Evolutionary conservation across 2,329 filamentous ascomycete species (phyloP).

Genomic region (Fusarium sp.): DNA sequence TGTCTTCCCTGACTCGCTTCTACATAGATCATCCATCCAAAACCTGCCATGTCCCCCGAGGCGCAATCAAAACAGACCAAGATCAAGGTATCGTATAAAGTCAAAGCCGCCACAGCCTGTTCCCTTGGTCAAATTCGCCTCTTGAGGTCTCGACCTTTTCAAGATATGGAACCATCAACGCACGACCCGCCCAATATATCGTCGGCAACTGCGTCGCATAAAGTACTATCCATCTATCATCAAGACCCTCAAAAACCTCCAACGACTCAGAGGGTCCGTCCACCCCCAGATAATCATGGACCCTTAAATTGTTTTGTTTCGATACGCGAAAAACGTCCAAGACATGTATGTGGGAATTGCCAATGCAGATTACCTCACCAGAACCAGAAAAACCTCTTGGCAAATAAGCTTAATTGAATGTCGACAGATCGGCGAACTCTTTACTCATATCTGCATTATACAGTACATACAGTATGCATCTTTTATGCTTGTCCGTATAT

Average conservation of each 20-base stretch:
- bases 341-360: not conserved
- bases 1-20: not conserved
- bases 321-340: not conserved
- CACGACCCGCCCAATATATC: not conserved
- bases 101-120: not conserved
- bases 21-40: not conserved
- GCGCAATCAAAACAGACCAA: not conserved
- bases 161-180: not conserved
- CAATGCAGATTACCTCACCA: not conserved
- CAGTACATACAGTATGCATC: too few relatives aligned
- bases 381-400: not conserved
- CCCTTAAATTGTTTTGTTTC: not conserved
- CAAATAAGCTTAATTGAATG: slow-evolving; percentile 3
- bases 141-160: not conserved
- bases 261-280: not conserved
- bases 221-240: not conserved
- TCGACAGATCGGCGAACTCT: not conserved
- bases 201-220: not conserved
- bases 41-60: not conserved
- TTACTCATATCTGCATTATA: too few relatives aligned
- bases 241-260: not conserved
- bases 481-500: not conserved
- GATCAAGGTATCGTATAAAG: not conserved
- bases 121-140: rapidly evolving
- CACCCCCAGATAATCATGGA: not conserved